phyloP scores from a whole-genome alignment of 2,329 filamentous ascomycete genomes.

The Colletotrichum limetticola region DNA sequence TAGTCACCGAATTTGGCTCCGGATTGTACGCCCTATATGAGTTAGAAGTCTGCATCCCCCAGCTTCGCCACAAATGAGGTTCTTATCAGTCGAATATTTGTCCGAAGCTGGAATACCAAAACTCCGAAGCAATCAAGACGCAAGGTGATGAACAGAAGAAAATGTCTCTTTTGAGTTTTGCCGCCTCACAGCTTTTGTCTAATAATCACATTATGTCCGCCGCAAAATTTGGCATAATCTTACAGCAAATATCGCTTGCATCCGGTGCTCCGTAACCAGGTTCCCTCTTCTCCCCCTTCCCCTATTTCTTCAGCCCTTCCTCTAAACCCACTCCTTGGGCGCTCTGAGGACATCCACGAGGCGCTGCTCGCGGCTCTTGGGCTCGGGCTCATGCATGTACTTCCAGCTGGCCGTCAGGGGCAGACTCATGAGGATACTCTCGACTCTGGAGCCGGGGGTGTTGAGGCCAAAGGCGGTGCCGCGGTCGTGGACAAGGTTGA shows the following conservation, averaged over 20 bases:
- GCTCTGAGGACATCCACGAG: conserved; percentile 77
- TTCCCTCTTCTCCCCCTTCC: conserved; percentile 15
- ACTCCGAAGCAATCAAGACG: background rate
- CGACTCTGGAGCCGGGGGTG: conserved; percentile 89
- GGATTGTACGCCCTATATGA: background rate
- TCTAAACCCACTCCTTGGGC: conserved; percentile 74
- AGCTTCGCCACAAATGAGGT: background rate
- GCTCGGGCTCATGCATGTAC: conserved; percentile 91
- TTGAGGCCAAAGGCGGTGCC: conserved; percentile 95
- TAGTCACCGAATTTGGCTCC: background rate
- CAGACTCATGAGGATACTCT: conserved; percentile 98
- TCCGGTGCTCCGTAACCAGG: conserved; percentile 13
- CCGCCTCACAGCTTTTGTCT: conserved; percentile 35
- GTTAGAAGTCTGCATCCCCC: background rate
- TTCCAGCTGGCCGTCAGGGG: conserved; percentile 93
- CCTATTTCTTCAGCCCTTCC: background rate
- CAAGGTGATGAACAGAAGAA: conserved; percentile 6
- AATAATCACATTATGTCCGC: conserved; percentile 32
- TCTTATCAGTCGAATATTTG: background rate
- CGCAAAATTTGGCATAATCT: conserved; percentile 17
- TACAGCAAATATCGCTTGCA: conserved; percentile 27
- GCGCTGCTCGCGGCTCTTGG: conserved; percentile 80
- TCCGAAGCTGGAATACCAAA: background rate
- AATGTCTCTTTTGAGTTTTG: conserved; percentile 23
- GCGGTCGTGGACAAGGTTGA: conserved; percentile 96